These are phyloP conservation scores for Claviceps humidiphila DNA, from an alignment of 2,329 filamentous ascomycete genomes.

Conservation along the genomic window DNA sequence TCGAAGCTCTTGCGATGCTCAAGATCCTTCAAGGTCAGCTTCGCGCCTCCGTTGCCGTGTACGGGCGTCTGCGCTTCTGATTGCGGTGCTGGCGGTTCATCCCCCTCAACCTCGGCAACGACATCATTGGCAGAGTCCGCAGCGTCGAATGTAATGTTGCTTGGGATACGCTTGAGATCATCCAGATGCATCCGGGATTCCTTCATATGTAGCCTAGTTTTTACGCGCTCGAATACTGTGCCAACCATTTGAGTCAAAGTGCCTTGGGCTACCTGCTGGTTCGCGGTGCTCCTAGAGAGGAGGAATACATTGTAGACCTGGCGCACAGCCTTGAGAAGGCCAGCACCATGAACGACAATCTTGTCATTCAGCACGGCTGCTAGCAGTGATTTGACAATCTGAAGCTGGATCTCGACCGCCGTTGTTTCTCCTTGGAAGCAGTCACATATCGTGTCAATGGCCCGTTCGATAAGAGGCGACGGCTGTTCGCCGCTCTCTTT, in stretches of 20 bases:
- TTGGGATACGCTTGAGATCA: constrained; percentile 38
- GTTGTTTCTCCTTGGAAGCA: constrained; percentile 97
- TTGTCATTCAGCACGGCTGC: constrained; percentile 97
- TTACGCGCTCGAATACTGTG: constrained; percentile 92
- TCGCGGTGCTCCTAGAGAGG: constrained; percentile 81
- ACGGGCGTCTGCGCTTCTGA: constrained; percentile 17
- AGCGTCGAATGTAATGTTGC: constrained; percentile 38
- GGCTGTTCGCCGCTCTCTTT: constrained; percentile 26
- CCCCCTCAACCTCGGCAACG: constrained; percentile 24
- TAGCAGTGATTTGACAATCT: constrained; percentile 93
- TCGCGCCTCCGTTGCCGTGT: constrained; percentile 28
- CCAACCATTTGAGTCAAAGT: constrained; percentile 97
- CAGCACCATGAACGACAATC: constrained; percentile 94
- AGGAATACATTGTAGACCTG: constrained; percentile 99
- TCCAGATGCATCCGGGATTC: constrained; percentile 55
- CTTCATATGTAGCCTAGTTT: constrained; percentile 73
- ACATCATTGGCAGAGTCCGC: constrained; percentile 24
- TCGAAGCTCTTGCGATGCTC: constrained; percentile 57
- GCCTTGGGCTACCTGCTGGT: constrained; percentile 94
- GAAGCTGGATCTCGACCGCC: constrained; percentile 80
- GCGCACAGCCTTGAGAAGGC: constrained; percentile 87
- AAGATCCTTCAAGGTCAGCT: constrained; percentile 53
- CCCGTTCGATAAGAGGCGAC: constrained; percentile 81
- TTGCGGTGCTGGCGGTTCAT: constrained; percentile 21
- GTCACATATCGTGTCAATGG: constrained; percentile 98